Conservation (phyloP, 768 basidiomycete species). For the Suillus weaverae region DNA sequence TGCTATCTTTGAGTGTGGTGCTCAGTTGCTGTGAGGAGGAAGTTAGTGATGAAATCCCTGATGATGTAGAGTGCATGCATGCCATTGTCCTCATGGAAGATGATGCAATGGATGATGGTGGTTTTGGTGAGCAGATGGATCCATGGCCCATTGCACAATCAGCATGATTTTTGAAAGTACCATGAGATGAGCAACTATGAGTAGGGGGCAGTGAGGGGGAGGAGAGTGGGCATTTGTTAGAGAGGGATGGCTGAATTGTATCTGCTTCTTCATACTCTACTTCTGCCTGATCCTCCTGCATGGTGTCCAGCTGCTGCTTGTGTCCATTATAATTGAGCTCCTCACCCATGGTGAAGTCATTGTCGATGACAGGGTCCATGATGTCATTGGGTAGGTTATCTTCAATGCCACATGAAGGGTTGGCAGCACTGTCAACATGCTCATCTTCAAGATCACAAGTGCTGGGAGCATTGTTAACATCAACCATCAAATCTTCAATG, state of each 20-base stretch:
- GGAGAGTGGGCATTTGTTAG: background rate
- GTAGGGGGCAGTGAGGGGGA: background rate
- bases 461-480: background rate
- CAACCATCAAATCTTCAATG: too few species aligned
- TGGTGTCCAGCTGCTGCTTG: too few species aligned
- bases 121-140: background rate
- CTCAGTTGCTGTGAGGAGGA: background rate
- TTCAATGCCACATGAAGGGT: too few species aligned
- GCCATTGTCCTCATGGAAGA: background rate
- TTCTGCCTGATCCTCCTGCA: background rate
- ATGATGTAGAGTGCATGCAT: background rate
- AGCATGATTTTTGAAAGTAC: background rate
- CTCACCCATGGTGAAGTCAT: background rate
- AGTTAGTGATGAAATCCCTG: background rate
- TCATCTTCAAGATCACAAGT: too few species aligned
- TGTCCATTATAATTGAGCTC: too few species aligned
- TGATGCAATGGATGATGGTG: background rate
- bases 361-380: too few species aligned
- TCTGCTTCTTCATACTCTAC: background rate
- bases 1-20: background rate
- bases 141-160: background rate
- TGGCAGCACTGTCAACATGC: too few species aligned
- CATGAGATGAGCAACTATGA: background rate
- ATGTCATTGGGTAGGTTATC: too few species aligned
- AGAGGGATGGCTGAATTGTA: background rate